Conservation (phyloP, 495 filamentous ascomycete genomes). For the Aspergillus sclerotioniger region DNA sequence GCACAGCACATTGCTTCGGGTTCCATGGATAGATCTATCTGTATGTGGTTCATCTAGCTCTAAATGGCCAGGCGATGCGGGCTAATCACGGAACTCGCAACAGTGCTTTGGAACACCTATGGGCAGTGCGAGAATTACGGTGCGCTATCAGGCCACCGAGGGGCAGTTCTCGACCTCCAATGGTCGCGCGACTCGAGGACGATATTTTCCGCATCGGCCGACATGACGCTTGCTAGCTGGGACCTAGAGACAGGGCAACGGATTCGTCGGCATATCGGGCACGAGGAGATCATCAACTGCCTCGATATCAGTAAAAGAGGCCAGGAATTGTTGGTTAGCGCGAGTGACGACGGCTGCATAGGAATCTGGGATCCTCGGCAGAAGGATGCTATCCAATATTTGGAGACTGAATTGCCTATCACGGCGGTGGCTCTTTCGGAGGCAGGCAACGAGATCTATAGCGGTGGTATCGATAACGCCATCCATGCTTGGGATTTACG, state of each 20-base stretch:
- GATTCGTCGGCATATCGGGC: conserved; percentile 87
- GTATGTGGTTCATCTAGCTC: conserved; percentile 47
- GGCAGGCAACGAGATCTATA: conserved; percentile 93
- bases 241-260: conserved; percentile 82
- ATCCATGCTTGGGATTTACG: conserved; percentile 97
- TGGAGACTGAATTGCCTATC: conserved; percentile 90
- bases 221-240: conserved; percentile 91
- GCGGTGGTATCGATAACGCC: conserved; percentile 93
- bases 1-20: conserved; percentile 90
- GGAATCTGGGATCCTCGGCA: conserved; percentile 96
- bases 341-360: conserved; percentile 88
- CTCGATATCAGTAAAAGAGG: conserved; percentile 84
- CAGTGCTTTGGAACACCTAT: conserved; percentile 90
- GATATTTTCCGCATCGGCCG: conserved; percentile 90
- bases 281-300: conserved; percentile 91
- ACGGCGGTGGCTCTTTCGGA: conserved; percentile 88
- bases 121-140: conserved; percentile 94
- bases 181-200: conserved; percentile 94
- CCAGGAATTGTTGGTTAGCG: conserved; percentile 84
- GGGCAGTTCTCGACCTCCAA: conserved; percentile 85
- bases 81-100: conserved; percentile 14
- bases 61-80: conserved; percentile 2
- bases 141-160: conserved; percentile 79
- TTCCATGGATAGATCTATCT: conserved; percentile 89
- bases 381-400: conserved; percentile 81